Conservation (phyloP, 192 early-diverging fungal species). For the Umbelopsis ramanniana region DNA sequence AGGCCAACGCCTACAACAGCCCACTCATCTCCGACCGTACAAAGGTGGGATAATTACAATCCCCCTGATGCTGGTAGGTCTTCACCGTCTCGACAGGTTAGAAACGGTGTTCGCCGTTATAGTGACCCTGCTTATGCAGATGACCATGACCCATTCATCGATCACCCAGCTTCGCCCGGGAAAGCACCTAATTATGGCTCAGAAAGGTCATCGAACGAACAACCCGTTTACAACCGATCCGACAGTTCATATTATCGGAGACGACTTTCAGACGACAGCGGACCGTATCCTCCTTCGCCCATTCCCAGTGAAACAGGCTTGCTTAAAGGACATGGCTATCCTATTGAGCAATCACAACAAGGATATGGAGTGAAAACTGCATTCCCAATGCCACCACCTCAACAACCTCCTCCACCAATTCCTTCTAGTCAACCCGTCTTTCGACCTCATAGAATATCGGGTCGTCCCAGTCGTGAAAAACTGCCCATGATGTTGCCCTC, state of each 20-base stretch:
- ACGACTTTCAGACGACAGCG: slow-evolving; percentile 4
- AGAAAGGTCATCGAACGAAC: neutral
- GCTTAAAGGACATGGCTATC: slow-evolving; percentile 10
- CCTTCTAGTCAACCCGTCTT: neutral
- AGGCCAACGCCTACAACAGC: neutral
- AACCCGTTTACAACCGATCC: neutral
- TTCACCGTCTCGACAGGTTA: neutral
- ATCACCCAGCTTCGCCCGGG: neutral
- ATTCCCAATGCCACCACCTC: slow-evolving; percentile 7
- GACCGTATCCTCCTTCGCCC: slow-evolving; percentile 2
- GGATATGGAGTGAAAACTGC: neutral
- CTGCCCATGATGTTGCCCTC: neutral
- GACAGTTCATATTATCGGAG: neutral
- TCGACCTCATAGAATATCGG: slow-evolving; percentile 5
- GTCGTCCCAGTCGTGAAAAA: neutral
- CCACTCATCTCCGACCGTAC: neutral
- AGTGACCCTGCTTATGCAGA: neutral
- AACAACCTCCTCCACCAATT: slow-evolving; percentile 17
- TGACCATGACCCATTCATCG: slow-evolving; percentile 6
- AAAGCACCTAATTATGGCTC: slow-evolving; percentile 5
- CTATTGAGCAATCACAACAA: neutral
- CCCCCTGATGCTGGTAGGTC: neutral
- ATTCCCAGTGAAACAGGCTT: slow-evolving; percentile 1
- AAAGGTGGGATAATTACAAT: slow-evolving; percentile 2
- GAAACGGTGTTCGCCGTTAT: neutral